These are phyloP conservation scores for Calocera viscosa DNA, from an alignment of 768 basidiomycete species.

Conservation along the genomic window DNA sequence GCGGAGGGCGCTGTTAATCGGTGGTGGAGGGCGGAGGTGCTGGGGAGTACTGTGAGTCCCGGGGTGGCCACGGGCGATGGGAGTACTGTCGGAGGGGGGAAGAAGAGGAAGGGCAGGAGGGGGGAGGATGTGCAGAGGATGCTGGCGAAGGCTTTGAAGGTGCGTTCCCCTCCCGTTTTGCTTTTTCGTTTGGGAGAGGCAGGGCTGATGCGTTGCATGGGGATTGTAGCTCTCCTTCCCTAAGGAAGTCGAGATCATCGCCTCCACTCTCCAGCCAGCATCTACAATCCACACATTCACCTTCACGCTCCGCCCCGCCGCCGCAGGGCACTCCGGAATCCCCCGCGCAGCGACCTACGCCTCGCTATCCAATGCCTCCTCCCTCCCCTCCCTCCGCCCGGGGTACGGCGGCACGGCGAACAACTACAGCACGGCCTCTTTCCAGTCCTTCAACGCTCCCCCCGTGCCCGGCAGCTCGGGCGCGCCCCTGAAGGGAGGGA, in stretches of 20 bases:
- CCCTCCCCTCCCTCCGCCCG: constrained; percentile 7
- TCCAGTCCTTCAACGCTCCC: constrained; percentile 12
- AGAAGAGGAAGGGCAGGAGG: constrained; percentile 51
- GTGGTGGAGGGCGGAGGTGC: constrained; percentile 86
- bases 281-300: constrained; percentile 88
- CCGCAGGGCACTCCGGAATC: constrained; percentile 28
- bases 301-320: constrained; percentile 68
- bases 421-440: not conserved
- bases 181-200: not conserved
- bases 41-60: constrained; percentile 76
- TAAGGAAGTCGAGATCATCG: constrained; percentile 86
- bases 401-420: not conserved
- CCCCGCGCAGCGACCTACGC: not conserved
- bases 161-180: constrained; percentile 23
- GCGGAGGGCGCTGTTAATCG: constrained; percentile 72
- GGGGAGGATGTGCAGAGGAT: constrained; percentile 74
- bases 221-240: constrained; percentile 79
- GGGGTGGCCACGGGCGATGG: constrained; percentile 35
- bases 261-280: constrained; percentile 86
- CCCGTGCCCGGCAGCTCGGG: constrained; percentile 3
- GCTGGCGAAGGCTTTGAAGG: constrained; percentile 84
- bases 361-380: not conserved
- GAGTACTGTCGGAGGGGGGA: constrained; percentile 12
- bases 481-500: not conserved
- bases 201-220: constrained; percentile 7